Percentiles rank a stretch among this genome's conserved stretches.
phyloP scores from a whole-genome alignment of 805 yeast species.

The Cyberlindnera maritima region DNA sequence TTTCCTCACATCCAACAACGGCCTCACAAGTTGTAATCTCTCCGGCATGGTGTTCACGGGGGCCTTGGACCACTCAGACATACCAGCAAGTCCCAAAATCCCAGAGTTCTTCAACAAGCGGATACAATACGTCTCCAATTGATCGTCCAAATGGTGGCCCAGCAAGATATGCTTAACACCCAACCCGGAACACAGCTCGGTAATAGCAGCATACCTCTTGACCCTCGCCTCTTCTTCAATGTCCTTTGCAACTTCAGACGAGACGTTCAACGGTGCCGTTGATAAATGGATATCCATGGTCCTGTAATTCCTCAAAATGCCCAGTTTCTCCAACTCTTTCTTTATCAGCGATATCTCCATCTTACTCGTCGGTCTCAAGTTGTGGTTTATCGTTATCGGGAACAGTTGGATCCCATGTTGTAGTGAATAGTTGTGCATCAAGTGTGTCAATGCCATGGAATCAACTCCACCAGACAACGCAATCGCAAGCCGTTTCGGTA shows the following conservation, averaged over 20 bases:
- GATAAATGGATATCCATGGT: slow-evolving; percentile 27
- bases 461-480: slow-evolving; percentile 84
- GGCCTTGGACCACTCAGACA: slow-evolving; percentile 31
- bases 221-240: slow-evolving; percentile 62
- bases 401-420: slow-evolving; percentile 33
- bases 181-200: slow-evolving; percentile 36
- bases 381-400: slow-evolving; percentile 70
- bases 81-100: slow-evolving; percentile 59
- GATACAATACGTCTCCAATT: slow-evolving; percentile 63
- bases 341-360: slow-evolving; percentile 26
- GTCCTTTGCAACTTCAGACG: slow-evolving; percentile 16
- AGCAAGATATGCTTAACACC: slow-evolving; percentile 41
- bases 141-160: slow-evolving; percentile 75
- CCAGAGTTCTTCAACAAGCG: slow-evolving; percentile 46
- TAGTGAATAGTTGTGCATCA: slow-evolving; percentile 39
- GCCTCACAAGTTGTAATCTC: slow-evolving; percentile 41
- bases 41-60: slow-evolving; percentile 14
- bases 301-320: slow-evolving; percentile 26
- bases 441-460: slow-evolving; percentile 64
- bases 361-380: slow-evolving; percentile 39
- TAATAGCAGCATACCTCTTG: slow-evolving; percentile 47
- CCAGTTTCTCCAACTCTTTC: slow-evolving; percentile 16
- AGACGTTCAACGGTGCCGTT: slow-evolving; percentile 4
- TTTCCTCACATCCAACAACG: slow-evolving; percentile 50
- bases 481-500: slow-evolving; percentile 39